A percentile compares a stretch with the other conserved stretches of the same genome.
Conservation (phyloP, 805 yeast species). For the Torulaspora quercuum region DNA sequence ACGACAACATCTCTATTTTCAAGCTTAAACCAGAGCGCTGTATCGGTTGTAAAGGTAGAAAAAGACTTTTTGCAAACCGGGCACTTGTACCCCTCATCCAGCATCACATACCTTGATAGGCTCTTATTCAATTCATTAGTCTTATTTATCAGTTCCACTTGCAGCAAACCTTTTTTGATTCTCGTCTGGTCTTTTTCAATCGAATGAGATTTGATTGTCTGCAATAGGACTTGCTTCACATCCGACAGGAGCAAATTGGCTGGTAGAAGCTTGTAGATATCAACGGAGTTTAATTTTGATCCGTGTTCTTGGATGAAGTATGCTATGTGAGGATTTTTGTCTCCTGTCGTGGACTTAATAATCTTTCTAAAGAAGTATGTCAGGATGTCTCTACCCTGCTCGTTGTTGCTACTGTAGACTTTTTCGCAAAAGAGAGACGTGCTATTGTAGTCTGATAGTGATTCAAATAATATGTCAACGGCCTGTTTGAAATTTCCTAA, state of each 20-base stretch:
- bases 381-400: slow-evolving; percentile 44
- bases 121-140: slow-evolving; percentile 43
- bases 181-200: slow-evolving; percentile 41
- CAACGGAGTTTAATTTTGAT: slow-evolving; percentile 21
- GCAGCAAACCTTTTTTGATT: slow-evolving; percentile 48
- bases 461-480: slow-evolving; percentile 56
- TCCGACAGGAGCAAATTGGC: slow-evolving; percentile 42
- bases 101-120: slow-evolving; percentile 37
- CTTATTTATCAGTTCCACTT: slow-evolving; percentile 49
- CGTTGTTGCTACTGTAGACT: slow-evolving; percentile 40
- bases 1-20: slow-evolving; percentile 20
- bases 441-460: slow-evolving; percentile 51
- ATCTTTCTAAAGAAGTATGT: slow-evolving; percentile 38
- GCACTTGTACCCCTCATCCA: slow-evolving; percentile 51
- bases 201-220: slow-evolving; percentile 43
- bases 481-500: slow-evolving; percentile 61
- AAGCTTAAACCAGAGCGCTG: slow-evolving; percentile 19
- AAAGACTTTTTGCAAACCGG: slow-evolving; percentile 49
- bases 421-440: slow-evolving; percentile 61
- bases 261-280: slow-evolving; percentile 51
- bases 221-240: slow-evolving; percentile 44
- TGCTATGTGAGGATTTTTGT: slow-evolving; percentile 23
- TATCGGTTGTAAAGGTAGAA: slow-evolving; percentile 21
- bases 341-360: slow-evolving; percentile 33
- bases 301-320: slow-evolving; percentile 30